Evolutionary conservation across 1,284 basidiomycete species (phyloP).

Genomic region (Cryptococcus hybrid): DNA sequence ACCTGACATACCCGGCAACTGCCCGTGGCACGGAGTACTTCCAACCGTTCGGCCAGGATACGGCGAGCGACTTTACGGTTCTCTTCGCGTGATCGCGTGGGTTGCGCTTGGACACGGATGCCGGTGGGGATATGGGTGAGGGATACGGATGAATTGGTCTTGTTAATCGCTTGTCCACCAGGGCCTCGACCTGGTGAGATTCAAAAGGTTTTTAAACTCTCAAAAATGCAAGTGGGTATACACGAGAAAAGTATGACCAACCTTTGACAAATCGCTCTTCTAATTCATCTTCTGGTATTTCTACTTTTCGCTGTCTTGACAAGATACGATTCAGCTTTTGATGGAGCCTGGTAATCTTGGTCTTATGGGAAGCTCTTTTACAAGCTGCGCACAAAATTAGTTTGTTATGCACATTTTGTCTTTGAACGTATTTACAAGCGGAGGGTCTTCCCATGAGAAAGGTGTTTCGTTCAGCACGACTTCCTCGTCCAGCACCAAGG

Average conservation of each 20-base stretch:
- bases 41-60: slow-evolving; percentile 46
- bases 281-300: slow-evolving; percentile 44
- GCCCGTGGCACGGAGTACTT: slow-evolving; percentile 28
- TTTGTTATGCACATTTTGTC: not conserved
- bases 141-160: slow-evolving; percentile 51
- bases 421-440: not conserved
- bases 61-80: slow-evolving; percentile 49
- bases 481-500: not conserved
- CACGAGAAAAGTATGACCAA: slow-evolving; percentile 14
- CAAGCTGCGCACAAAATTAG: not conserved
- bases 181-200: slow-evolving; percentile 45
- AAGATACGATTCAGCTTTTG: slow-evolving; percentile 43
- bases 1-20: slow-evolving; percentile 20
- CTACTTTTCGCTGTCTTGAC: slow-evolving; percentile 20
- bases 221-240: not conserved
- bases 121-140: slow-evolving; percentile 52
- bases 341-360: slow-evolving; percentile 33
- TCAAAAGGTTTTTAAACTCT: not conserved
- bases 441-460: not conserved
- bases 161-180: slow-evolving; percentile 53
- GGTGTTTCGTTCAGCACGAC: too few species aligned
- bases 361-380: slow-evolving; percentile 7
- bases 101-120: slow-evolving; percentile 50
- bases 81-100: slow-evolving; percentile 50
- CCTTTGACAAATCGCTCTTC: slow-evolving; percentile 49